Base-by-base conservation (phyloP, 2,329 filamentous ascomycete species). In the Epicoccum nigrum region DNA sequence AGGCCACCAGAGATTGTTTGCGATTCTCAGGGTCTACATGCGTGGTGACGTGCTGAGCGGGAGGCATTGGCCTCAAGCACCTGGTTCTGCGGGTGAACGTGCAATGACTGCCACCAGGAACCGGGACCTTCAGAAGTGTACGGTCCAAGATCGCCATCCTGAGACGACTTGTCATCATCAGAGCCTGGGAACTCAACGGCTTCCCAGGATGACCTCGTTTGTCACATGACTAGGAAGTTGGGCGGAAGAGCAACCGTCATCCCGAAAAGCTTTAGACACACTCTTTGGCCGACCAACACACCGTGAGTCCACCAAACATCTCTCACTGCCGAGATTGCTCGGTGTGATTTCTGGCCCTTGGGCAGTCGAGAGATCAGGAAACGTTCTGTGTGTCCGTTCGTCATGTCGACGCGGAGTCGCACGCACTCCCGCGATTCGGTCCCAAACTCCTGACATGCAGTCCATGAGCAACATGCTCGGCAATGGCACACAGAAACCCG, bases 51-150 rank as follows among this genome's bases (percentile, higher is more conserved):
- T 43, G 32, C 39, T 49, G 38, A 46, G 32, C 56, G 53, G 50
- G 46, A 62, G 56, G 62, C 62, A 60, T 52, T 58, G 62, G 52
- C 59, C 54, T 42, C 48, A 39, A 47, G 32, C 43, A 47, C 50
- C 46, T 45, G 30, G 45, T 35, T 45, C 43, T 25, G 37, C 55
- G 54, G 57, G 32, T 42, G 51, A 45, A 52, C 55, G 54, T 58
- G 54, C 54, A 33, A 53, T 35, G 38, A 45, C 46, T 44, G 50
- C 39, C 52, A 46, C 50, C n/a, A 39, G 30, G 34, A 31, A 37
- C 44, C 25, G 34, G 49, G 25, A 30, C 20, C 21, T 21, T 32
- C 23, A 35, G 20, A 39, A 11, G 13, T 30, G 39, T 47, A 19
- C 27, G 9, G 16, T 32, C 21, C 37, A 25, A 39, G 49, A 52